Percentiles rank a stretch among this genome's conserved stretches.
phyloP scores from a whole-genome alignment of 1,284 basidiomycete genomes.

The Schizopora paradoxa region DNA sequence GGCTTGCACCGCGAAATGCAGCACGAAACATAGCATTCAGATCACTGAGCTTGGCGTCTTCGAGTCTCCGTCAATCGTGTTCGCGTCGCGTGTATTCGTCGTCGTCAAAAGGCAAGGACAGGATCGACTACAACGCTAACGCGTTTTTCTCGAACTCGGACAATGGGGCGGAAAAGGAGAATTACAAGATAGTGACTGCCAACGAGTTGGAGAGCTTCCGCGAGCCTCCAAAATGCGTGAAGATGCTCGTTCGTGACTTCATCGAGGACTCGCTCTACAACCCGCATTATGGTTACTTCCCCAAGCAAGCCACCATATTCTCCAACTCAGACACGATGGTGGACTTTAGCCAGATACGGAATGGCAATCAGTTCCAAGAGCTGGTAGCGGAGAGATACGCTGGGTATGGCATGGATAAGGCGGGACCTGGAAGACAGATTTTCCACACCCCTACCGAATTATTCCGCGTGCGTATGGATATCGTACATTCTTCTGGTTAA shows the following conservation, averaged over 20 bases:
- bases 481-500: conserved; percentile 12
- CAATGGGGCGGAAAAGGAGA: conserved; percentile 41
- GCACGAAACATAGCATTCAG: too few species aligned
- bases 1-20: background rate
- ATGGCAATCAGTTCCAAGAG: conserved; percentile 76
- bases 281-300: conserved; percentile 96
- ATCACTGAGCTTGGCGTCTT: too few species aligned
- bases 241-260: conserved; percentile 95
- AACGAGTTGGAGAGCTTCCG: conserved; percentile 56
- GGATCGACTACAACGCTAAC: conserved; percentile 63
- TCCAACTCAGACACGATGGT: conserved; percentile 61
- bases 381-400: conserved; percentile 75
- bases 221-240: conserved; percentile 76
- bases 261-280: conserved; percentile 98
- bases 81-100: background rate
- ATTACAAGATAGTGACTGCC: conserved; percentile 70
- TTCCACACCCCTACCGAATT: conserved; percentile 99
- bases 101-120: conserved; percentile 32
- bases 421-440: conserved; percentile 82
- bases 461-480: conserved; percentile 73
- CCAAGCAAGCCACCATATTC: conserved; percentile 86
- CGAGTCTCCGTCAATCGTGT: too few species aligned
- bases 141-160: conserved; percentile 38
- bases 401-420: conserved; percentile 57
- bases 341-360: conserved; percentile 65